Conservation (phyloP, 441 rosid genomes). For the Gossypium schwendimanii region DNA sequence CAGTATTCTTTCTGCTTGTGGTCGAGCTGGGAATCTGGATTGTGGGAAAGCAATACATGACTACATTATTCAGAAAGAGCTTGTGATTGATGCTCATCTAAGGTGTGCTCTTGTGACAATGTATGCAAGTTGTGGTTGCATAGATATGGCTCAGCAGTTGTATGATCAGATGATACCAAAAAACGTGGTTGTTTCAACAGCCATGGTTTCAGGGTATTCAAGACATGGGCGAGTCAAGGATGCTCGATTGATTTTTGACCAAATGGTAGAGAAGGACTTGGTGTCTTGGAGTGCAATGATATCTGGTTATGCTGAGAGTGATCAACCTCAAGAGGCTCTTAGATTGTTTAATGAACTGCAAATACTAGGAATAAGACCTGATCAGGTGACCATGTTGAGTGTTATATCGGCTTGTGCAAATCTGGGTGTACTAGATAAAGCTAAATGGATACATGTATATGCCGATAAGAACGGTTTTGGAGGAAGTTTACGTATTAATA, state of each 20-base stretch:
- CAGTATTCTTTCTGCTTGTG: constrained; percentile 47
- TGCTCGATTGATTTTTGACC: constrained; percentile 41
- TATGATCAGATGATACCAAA: constrained; percentile 30
- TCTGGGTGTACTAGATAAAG: constrained; percentile 37
- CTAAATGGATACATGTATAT: constrained; percentile 32
- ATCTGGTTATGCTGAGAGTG: constrained; percentile 49
- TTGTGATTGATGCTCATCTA: constrained; percentile 33
- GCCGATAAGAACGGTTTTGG: constrained; percentile 26
- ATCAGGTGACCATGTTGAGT: constrained; percentile 42
- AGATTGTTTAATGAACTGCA: constrained; percentile 36
- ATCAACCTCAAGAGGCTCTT: constrained; percentile 48
- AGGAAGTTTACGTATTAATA: constrained; percentile 29
- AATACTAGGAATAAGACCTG: constrained; percentile 31
- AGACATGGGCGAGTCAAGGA: constrained; percentile 38
- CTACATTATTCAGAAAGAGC: constrained; percentile 31
- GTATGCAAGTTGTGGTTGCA: constrained; percentile 45
- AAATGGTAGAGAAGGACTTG: constrained; percentile 34
- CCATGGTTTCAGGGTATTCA: constrained; percentile 53
- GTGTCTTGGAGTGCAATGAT: constrained; percentile 58
- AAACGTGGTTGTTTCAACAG: constrained; percentile 38
- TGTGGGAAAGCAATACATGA: constrained; percentile 44
- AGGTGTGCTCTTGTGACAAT: constrained; percentile 45
- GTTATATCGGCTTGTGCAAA: constrained; percentile 52
- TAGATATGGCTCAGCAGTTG: constrained; percentile 38
- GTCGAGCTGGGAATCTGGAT: constrained; percentile 29